A percentile compares a stretch with the other conserved stretches of the same genome.
phyloP scores from a whole-genome alignment of 1,139 yeast genomes.

The Hansenula anomala region DNA sequence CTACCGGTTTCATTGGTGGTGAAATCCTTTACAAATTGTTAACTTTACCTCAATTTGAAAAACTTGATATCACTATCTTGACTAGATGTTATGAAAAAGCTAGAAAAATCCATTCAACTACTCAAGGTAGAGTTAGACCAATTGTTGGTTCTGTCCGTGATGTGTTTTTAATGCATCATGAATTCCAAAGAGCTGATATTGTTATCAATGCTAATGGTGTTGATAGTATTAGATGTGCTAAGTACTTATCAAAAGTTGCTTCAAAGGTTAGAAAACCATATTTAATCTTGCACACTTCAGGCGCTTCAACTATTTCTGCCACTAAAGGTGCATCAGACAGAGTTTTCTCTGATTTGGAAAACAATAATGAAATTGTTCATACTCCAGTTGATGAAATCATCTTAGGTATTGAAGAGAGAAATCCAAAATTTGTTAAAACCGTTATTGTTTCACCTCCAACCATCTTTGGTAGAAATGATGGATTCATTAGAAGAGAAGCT shows the following conservation, averaged over 20 bases:
- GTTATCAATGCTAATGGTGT: conserved; percentile 36
- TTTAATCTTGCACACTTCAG: conserved; percentile 36
- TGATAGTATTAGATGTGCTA: conserved; percentile 31
- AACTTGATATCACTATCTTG: conserved; percentile 7
- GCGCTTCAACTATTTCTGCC: conserved; percentile 13
- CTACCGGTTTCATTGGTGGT: conserved; percentile 35
- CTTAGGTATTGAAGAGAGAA: conserved; percentile 26
- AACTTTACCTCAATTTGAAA: background rate
- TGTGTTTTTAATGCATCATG: conserved; percentile 21
- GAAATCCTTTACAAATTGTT: conserved; percentile 26
- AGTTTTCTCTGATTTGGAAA: conserved; percentile 29
- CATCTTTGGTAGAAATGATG: conserved; percentile 18
- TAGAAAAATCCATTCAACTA: conserved; percentile 20
- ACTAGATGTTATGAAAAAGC: conserved; percentile 22
- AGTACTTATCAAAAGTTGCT: conserved; percentile 13
- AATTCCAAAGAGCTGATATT: conserved; percentile 26
- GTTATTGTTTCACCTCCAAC: conserved; percentile 8
- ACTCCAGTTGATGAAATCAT: conserved; percentile 33
- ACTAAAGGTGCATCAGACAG: conserved; percentile 22
- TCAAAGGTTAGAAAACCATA: conserved; percentile 24
- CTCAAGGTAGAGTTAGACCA: conserved; percentile 15
- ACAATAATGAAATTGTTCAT: conserved; percentile 31
- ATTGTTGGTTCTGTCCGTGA: conserved; percentile 27
- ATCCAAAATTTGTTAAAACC: conserved; percentile 6
- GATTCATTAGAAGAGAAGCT: conserved; percentile 31